Base-by-base conservation (phyloP, 306 rosid genomes). In the Begonia masoniana region DNA sequence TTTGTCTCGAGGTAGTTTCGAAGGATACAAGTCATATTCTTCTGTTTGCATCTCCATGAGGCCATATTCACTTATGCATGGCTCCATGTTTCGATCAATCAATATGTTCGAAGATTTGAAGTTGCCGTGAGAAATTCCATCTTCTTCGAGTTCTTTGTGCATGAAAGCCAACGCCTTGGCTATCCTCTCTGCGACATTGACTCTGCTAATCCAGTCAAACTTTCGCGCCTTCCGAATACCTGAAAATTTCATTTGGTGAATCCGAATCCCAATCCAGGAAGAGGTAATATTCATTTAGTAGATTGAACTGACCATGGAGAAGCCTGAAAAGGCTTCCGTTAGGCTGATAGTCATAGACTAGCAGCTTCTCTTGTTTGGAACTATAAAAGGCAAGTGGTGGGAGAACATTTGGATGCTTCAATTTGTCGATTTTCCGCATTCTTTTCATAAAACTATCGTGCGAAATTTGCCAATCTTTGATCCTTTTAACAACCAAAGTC, bases 101-200 rank as follows among this genome's bases (percentile, higher is more conserved):
- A 91, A 50, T 49, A 91, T 81, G 84, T 91, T 83, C 4, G 94
- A 78, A 42, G 94, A 89, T 64, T 85, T 85, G 51, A 85, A 54
- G 68, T 80, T 89, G 0, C 94, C 97, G 64, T 85, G 97, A 39
- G 60, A 57, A 35, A 89, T 82, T 26, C 76, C 78, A 11, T 85
- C 73, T n/a, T 63, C 66, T 3, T 68, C 50, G 42, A 82, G 74
- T 53, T 71, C 78, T 46, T 72, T 50, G 36, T 80, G 97, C 95
- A 89, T 80, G 78, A 76, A 77, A 23, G 85, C 73, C 64, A 91
- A 70, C 57, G 95, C 78, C 51, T 85, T 81, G 0, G 80, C 80
- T 50, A 75, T 53, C 42, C 53, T 51, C 0, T 82, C 73, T 57
- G 92, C 94, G 50, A 72, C 53, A 3, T 60, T 67, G 12, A 91